Evolutionary conservation across 768 basidiomycete genomes (phyloP).

Genomic region (Xerocomellus intermedius): DNA sequence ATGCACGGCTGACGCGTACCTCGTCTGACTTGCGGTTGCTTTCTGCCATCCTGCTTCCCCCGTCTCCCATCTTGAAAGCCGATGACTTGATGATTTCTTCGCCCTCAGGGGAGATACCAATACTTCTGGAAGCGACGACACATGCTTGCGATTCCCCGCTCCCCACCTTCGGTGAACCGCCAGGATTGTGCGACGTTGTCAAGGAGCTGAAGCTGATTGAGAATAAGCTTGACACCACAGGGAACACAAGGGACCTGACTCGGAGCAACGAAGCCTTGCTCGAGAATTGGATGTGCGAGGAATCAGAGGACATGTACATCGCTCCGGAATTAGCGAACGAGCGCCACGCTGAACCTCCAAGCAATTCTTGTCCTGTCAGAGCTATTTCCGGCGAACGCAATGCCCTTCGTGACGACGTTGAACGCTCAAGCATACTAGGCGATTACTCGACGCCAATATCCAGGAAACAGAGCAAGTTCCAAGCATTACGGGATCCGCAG

Average conservation of each 20-base stretch:
- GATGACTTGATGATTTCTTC: constrained; percentile 34
- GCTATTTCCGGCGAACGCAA: not conserved
- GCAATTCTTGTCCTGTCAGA: not conserved
- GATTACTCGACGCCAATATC: not conserved
- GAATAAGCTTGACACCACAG: not conserved
- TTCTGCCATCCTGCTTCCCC: constrained; percentile 36
- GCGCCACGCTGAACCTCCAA: not conserved
- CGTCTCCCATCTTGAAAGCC: constrained; percentile 48
- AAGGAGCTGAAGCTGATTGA: constrained; percentile 4
- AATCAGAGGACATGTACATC: not conserved
- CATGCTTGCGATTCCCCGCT: constrained; percentile 7
- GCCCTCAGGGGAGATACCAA: constrained; percentile 53
- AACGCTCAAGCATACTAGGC: not conserved
- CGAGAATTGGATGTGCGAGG: constrained; percentile 4
- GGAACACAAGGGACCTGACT: not conserved
- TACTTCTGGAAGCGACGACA: constrained; percentile 37
- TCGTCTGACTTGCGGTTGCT: constrained; percentile 42
- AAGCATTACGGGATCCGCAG: not conserved
- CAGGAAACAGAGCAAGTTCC: constrained; percentile 2
- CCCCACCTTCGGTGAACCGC: not conserved
- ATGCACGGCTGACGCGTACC: constrained; percentile 36
- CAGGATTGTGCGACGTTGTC: constrained; percentile 3
- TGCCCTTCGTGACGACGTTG: not conserved
- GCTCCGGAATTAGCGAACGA: not conserved
- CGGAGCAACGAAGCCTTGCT: not conserved